Evolutionary conservation across 805 yeast genomes (phyloP), one percentile per base, ranked within the genome.

Genomic region (Pichia cabralensis): DNA sequence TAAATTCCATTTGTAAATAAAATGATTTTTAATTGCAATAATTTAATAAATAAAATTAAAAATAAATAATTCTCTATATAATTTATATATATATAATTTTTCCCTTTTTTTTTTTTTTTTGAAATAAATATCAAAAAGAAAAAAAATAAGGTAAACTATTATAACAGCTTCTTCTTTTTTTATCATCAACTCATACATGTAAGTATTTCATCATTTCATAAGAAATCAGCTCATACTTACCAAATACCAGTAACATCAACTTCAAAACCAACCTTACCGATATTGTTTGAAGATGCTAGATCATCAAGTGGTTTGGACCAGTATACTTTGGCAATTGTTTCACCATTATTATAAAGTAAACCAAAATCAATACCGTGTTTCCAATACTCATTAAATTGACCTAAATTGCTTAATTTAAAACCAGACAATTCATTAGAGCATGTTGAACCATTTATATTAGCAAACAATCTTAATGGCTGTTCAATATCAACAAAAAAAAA

Each of bases 321-420:
- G 10, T 31, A 42, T 8, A 42, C 31, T 23, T 24, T 42, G 3
- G 46, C 46, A 16, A 22, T 17, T 11, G 38, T 38, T 14, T 32
- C 36, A 22, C 38, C 38, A n/a, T 16, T 30, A 5, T 37, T 31
- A 12, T 42, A 42, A 26, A 42, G n/a, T 17, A 42, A 26, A 8
- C 46, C 46, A 24, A 38, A 12, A 28, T 42, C 42, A 18, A 37
- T 11, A 21, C 46, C 46, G 26, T 42, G 35, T 8, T 34, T 35
- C 26, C 35, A 34, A n/a, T n/a, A n/a, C 13, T 25, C 15, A 6
- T 28, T 30, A 2, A 24, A 24, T 5, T 22, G 14, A 11, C 29
- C 5, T 12, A 26, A 29, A 18, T 31, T 32, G 15, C 22, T 16
- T 9, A 23, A 15, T 10, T 33, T 28, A 17, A 32, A 16, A n/a